Evolutionary conservation across 139 green algal species (phyloP).

Genomic region (Deuterostichococcus epilithicus): DNA sequence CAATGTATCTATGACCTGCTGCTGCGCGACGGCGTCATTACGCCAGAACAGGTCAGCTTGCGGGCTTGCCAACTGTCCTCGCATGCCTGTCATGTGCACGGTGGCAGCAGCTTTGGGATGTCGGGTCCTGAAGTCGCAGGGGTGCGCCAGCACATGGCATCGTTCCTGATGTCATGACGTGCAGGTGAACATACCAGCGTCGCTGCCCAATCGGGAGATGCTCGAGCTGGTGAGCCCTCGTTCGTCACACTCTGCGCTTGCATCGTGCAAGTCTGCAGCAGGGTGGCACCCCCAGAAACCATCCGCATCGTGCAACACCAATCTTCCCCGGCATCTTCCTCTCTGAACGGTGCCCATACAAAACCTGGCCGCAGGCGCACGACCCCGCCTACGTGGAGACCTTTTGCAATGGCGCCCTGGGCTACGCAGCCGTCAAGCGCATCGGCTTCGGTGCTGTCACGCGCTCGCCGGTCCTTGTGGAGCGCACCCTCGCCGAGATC

Average conservation of each 20-base stretch:
- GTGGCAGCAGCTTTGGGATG: background rate
- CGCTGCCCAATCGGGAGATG: constrained; percentile 5
- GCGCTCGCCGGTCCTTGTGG: constrained; percentile 29
- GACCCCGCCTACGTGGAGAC: constrained; percentile 52
- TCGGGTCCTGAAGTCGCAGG: background rate
- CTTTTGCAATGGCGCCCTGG: constrained; percentile 40
- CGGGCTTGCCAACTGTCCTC: background rate
- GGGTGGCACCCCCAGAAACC: too few relatives aligned
- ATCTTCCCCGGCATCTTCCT: background rate
- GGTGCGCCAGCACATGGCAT: too few relatives aligned
- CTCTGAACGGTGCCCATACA: background rate
- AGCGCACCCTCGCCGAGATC: constrained; percentile 44
- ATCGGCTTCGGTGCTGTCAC: constrained; percentile 52
- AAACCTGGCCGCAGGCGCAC: constrained; percentile 43
- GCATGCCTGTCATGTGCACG: background rate
- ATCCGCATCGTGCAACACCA: background rate
- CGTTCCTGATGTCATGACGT: too few relatives aligned
- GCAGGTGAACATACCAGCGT: background rate
- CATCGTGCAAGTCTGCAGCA: background rate
- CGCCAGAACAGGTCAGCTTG: constrained; percentile 24
- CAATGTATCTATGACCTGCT: constrained; percentile 43
- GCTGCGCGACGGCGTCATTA: constrained; percentile 38
- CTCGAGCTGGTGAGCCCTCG: constrained; percentile 4
- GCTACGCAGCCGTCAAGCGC: constrained; percentile 38
- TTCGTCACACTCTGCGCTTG: constrained; percentile 33